These are phyloP conservation scores for Diddensiella santjacobensis DNA, from an alignment of 805 yeast genomes.

Conservation along the genomic window DNA sequence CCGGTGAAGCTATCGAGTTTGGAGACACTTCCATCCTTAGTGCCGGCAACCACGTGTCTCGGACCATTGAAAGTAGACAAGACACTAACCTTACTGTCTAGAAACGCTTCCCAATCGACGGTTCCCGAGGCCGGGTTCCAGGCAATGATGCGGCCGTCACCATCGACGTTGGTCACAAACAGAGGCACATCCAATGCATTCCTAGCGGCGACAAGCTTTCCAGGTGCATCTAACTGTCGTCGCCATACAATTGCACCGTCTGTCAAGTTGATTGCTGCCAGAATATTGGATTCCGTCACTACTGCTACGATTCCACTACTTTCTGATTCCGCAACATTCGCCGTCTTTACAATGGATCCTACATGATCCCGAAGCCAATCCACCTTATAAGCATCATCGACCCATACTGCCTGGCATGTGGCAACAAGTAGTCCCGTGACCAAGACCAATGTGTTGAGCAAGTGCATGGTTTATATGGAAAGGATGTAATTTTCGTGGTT, in stretches of 20 bases:
- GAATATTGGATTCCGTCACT: conserved; percentile 22
- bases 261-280: conserved; percentile 24
- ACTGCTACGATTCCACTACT: conserved; percentile 18
- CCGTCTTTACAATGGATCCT: conserved; percentile 21
- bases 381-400: conserved; percentile 32
- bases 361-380: conserved; percentile 32
- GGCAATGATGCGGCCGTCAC: conserved; percentile 6
- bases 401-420: conserved; percentile 29
- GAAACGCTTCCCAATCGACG: conserved; percentile 8
- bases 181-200: background rate
- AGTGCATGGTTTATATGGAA: background rate
- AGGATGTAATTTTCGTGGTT: background rate
- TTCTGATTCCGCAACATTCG: conserved; percentile 5
- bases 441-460: background rate
- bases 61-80: conserved; percentile 1
- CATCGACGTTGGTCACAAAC: background rate
- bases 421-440: conserved; percentile 6
- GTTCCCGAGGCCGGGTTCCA: conserved; percentile 6
- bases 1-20: conserved; percentile 8
- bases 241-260: conserved; percentile 33
- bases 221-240: conserved; percentile 9
- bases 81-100: background rate
- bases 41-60: conserved; percentile 2
- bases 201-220: background rate
- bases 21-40: background rate